These are phyloP conservation scores for Fusarium equiseti DNA, from an alignment of 2,329 filamentous ascomycete genomes.

Conservation along the genomic window DNA sequence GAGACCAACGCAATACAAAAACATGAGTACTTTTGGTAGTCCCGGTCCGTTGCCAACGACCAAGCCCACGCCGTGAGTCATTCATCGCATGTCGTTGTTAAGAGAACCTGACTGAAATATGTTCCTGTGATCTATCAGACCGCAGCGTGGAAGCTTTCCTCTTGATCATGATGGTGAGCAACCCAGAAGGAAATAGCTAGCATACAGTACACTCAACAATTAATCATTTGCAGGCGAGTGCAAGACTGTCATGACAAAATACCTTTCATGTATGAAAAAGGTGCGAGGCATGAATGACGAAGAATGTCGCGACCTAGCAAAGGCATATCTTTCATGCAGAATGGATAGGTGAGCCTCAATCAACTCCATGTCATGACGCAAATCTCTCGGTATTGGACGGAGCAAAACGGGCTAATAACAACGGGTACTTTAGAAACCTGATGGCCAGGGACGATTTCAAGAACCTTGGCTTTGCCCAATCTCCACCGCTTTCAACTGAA, in stretches of 20 bases:
- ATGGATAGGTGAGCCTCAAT: slow-evolving; percentile 83
- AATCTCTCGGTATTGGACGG: slow-evolving; percentile 18
- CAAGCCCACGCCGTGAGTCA: slow-evolving; percentile 77
- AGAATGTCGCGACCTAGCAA: slow-evolving; percentile 86
- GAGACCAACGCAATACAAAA: slow-evolving; percentile 22
- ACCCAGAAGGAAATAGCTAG: neutral
- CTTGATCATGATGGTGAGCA: slow-evolving; percentile 83
- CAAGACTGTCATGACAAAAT: slow-evolving; percentile 86
- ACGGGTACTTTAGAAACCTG: slow-evolving; percentile 73
- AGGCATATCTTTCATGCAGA: slow-evolving; percentile 88
- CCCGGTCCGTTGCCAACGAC: slow-evolving; percentile 74
- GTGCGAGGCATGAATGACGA: slow-evolving; percentile 87
- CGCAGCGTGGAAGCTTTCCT: slow-evolving; percentile 91
- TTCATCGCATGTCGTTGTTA: slow-evolving; percentile 32
- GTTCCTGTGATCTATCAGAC: slow-evolving; percentile 62
- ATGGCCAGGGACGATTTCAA: slow-evolving; percentile 97
- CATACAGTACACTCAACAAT: neutral
- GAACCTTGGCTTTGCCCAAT: slow-evolving; percentile 81
- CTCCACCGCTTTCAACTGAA: slow-evolving; percentile 36
- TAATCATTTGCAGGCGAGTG: slow-evolving; percentile 77
- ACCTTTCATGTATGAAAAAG: slow-evolving; percentile 88
- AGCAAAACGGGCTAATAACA: slow-evolving; percentile 35
- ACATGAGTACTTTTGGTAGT: slow-evolving; percentile 75
- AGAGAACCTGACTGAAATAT: slow-evolving; percentile 25
- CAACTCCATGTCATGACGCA: slow-evolving; percentile 27